These are phyloP conservation scores for Diophrys appendiculata DNA, from an alignment of 73 alveolate species.

Conservation along the genomic window DNA sequence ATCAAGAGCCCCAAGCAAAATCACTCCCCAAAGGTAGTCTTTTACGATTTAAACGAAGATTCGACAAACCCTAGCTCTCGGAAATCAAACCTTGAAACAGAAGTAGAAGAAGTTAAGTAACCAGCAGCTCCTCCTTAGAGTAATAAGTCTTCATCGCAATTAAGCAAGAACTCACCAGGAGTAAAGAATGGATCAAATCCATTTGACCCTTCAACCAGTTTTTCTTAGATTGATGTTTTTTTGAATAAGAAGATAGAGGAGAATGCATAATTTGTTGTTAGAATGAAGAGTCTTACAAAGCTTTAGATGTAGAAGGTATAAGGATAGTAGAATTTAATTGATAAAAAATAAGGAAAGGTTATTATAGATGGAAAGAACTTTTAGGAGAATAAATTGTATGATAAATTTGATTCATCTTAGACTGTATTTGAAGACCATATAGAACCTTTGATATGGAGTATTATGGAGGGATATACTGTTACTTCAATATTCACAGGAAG, in stretches of 20 bases:
- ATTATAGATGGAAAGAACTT: neutral
- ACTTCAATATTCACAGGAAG: conserved; percentile 57
- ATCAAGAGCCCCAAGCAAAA: too few species aligned
- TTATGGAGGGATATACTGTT: conserved; percentile 44
- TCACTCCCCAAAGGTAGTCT: too few species aligned
- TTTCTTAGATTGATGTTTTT: neutral
- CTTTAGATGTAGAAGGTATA: neutral
- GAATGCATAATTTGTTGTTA: neutral
- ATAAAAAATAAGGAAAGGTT: too few species aligned
- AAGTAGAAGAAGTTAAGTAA: too few species aligned
- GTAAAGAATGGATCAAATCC: neutral
- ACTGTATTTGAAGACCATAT: neutral
- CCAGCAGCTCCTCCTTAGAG: too few species aligned
- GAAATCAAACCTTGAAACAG: too few species aligned
- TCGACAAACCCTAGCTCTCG: too few species aligned
- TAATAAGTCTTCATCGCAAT: neutral
- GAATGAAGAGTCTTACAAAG: neutral
- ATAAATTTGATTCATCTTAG: neutral
- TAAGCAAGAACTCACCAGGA: neutral
- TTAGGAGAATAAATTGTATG: neutral
- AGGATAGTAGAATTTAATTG: neutral
- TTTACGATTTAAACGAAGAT: too few species aligned
- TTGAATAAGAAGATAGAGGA: neutral
- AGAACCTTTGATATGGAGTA: neutral
- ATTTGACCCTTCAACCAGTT: neutral